phyloP scores from a whole-genome alignment of 1,139 yeast genomes.

The Lodderomyces oxycetoniae region DNA sequence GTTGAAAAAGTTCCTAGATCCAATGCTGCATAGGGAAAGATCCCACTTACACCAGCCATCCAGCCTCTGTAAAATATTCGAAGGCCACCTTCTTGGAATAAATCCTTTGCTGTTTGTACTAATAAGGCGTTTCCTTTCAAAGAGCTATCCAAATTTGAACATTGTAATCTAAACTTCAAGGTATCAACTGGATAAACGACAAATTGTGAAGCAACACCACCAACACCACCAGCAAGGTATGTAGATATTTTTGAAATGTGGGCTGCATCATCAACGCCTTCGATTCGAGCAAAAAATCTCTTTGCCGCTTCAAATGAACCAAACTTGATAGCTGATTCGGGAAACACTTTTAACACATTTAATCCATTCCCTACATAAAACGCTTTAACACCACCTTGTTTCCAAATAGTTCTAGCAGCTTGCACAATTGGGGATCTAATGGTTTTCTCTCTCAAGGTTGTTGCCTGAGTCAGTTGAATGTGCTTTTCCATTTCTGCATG shows the following conservation, averaged over 20 bases:
- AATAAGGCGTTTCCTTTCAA: conserved; percentile 59
- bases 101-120: conserved; percentile 62
- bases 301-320: conserved; percentile 92
- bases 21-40: conserved; percentile 94
- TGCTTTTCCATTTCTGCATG: conserved; percentile 24
- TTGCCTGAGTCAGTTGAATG: conserved; percentile 14
- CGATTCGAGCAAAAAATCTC: conserved; percentile 65
- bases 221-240: conserved; percentile 90
- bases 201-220: conserved; percentile 90
- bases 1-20: conserved; percentile 92
- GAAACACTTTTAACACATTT: conserved; percentile 89
- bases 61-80: conserved; percentile 81
- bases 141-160: conserved; percentile 62
- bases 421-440: conserved; percentile 66
- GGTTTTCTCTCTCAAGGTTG: conserved; percentile 26
- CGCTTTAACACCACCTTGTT: conserved; percentile 80
- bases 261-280: conserved; percentile 70
- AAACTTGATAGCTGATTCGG: conserved; percentile 96
- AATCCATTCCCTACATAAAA: conserved; percentile 95
- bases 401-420: conserved; percentile 79
- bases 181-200: conserved; percentile 97
- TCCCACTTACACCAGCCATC: conserved; percentile 83
- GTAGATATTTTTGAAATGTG: conserved; percentile 75
- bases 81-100: conserved; percentile 78
- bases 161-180: conserved; percentile 75